Percentiles rank a stretch among this genome's conserved stretches.
These are phyloP conservation scores for Serendipita sp. DNA, from an alignment of 768 basidiomycete genomes.

Conservation along the genomic window DNA sequence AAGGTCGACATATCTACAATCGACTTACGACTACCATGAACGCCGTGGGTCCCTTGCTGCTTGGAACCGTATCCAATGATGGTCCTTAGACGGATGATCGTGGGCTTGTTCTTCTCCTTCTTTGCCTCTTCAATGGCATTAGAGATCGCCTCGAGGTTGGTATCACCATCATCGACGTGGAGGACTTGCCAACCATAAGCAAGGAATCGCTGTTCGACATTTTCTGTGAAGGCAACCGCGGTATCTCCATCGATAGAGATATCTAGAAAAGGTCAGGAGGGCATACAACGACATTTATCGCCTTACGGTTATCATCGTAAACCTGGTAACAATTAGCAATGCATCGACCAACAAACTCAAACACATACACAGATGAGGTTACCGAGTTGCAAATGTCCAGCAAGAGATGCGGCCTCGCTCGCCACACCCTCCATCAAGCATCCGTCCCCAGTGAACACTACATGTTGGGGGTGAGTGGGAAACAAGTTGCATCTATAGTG, in stretches of 20 bases:
- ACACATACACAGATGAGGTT: constrained; percentile 74
- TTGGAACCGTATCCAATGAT: constrained; percentile 92
- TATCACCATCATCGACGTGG: constrained; percentile 67
- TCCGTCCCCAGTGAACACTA: constrained; percentile 86
- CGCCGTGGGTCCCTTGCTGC: constrained; percentile 82
- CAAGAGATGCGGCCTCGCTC: constrained; percentile 81
- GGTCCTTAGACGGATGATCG: constrained; percentile 70
- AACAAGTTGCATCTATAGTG: neutral
- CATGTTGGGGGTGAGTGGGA: constrained; percentile 6
- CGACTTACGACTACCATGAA: constrained; percentile 78
- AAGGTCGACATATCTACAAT: constrained; percentile 1
- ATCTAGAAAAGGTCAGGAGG: constrained; percentile 28
- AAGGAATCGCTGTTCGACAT: constrained; percentile 75
- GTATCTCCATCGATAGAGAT: constrained; percentile 96
- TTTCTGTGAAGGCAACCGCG: constrained; percentile 82
- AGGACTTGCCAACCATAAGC: constrained; percentile 92
- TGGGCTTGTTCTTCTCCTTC: constrained; percentile 64
- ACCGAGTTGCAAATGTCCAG: constrained; percentile 84
- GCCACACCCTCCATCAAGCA: constrained; percentile 96
- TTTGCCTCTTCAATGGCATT: constrained; percentile 65
- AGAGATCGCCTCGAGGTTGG: constrained; percentile 63
- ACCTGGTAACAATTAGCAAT: constrained; percentile 31
- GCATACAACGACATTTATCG: neutral
- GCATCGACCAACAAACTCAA: constrained; percentile 11
- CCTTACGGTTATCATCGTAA: constrained; percentile 90